phyloP scores from a whole-genome alignment of 139 green algal species.

The Micractinium conductrix region DNA sequence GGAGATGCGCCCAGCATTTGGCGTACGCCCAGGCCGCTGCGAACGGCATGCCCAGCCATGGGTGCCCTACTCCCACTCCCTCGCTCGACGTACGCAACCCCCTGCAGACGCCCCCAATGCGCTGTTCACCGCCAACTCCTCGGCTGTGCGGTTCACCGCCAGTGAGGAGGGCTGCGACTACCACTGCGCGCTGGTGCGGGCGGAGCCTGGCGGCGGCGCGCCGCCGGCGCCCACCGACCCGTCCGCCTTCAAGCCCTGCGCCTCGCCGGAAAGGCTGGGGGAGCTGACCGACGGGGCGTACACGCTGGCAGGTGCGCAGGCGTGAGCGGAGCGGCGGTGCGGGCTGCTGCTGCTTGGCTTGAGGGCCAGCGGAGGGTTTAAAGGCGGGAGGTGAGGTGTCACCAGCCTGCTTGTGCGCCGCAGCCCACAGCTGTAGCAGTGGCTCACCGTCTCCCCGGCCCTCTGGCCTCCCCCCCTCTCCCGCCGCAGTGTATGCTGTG shows the following conservation, averaged over 20 bases:
- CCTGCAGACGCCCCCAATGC: slow-evolving; percentile 18
- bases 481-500: background rate
- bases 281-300: slow-evolving; percentile 51
- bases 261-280: slow-evolving; percentile 8
- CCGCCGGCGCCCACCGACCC: background rate
- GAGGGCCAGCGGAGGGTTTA: too few species aligned
- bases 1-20: too few species aligned
- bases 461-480: background rate
- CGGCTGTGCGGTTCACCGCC: slow-evolving; percentile 13
- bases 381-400: too few species aligned
- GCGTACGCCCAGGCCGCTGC: too few species aligned
- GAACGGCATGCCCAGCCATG: too few species aligned
- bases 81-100: too few species aligned
- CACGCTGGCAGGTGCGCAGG: slow-evolving; percentile 15
- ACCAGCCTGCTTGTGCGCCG: too few species aligned
- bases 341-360: too few species aligned
- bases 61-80: too few species aligned
- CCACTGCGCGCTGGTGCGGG: slow-evolving; percentile 30
- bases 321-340: background rate
- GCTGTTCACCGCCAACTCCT: background rate
- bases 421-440: too few species aligned
- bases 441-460: background rate
- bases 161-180: slow-evolving; percentile 34
- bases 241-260: slow-evolving; percentile 16
- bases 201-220: background rate